A percentile compares a stretch with the other conserved stretches of the same genome.
Conservation (phyloP, 2,329 filamentous ascomycete genomes). For the Phaeomoniella chlamydospora region DNA sequence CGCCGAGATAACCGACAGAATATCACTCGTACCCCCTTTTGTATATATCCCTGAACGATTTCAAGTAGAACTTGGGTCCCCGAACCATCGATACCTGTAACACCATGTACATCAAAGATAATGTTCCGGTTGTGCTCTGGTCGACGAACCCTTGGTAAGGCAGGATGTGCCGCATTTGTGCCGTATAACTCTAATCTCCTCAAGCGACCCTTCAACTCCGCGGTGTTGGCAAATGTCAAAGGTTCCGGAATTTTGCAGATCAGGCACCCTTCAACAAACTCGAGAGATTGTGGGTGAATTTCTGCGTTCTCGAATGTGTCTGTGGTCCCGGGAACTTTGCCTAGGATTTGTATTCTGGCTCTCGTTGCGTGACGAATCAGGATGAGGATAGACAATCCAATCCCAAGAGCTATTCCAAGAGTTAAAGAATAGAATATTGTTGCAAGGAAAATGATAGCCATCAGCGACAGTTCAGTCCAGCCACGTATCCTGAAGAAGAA, state of each 20-base stretch:
- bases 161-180: conserved; percentile 71
- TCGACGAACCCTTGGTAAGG: conserved; percentile 61
- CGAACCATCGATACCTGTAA: conserved; percentile 84
- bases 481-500: conserved; percentile 82
- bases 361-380: conserved; percentile 84
- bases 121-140: conserved; percentile 80
- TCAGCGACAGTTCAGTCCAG: conserved; percentile 73
- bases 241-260: conserved; percentile 98
- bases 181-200: conserved; percentile 79
- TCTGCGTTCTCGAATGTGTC: conserved; percentile 78
- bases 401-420: conserved; percentile 83
- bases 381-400: conserved; percentile 76
- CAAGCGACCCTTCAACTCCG: conserved; percentile 72
- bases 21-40: conserved; percentile 49
- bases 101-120: conserved; percentile 96
- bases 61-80: conserved; percentile 83
- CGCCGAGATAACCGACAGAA: conserved; percentile 39
- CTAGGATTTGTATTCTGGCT: conserved; percentile 89
- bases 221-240: conserved; percentile 92
- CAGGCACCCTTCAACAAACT: conserved; percentile 81
- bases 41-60: conserved; percentile 70
- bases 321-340: conserved; percentile 64
- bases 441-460: conserved; percentile 77
- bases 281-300: conserved; percentile 54
- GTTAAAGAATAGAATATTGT: conserved; percentile 94